Base-by-base conservation (phyloP, 768 basidiomycete species). In the Lactifluus volemus region DNA sequence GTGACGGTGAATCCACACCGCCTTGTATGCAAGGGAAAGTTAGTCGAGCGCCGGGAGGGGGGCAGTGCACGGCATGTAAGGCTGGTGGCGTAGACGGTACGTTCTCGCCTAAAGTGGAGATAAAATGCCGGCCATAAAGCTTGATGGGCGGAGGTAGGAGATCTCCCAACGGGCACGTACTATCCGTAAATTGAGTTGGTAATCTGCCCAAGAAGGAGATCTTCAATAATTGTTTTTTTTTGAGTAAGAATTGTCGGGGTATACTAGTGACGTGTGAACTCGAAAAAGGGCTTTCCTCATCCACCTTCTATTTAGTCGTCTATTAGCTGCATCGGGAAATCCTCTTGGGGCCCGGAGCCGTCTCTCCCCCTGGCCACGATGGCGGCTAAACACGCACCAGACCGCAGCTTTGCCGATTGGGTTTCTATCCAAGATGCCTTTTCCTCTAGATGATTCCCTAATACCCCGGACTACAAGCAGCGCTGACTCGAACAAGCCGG, bases 361-460 rank as follows among this genome's bases (percentile, higher is more conserved):
- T 38, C 34, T 47, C 54, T 30, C 44, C 45, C 52, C 61, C 55
- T 56, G 49, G 47, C 30, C 56, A 49, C 56, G 32, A 36, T 58
- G 61, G 60, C 42, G 57, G 57, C 19, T 50, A 41, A 15, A 49
- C 14, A 42, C 48, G 21, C 51, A 42, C 17, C 48, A 53, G 21
- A 57, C 61, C 61, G 61, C 57, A 54, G 17, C 61, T 45, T 54
- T 52, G 61, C 61, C 61, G 61, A 63, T 58, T 62, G 38, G 38
- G 15, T 49, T 53, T 50, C 32, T 39, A 5, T 2, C 50, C 44
- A 32, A 21, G 61, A 25, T 41, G 30, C 17, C 41, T 47, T 59
- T 59, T 62, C 52, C 61, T 63, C 52, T 54, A n/a, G 56, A 58
- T 58, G 51, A 54, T 63, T 63, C 61, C 60, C 61, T 49, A 53